Percentiles rank a stretch among this genome's conserved stretches.
phyloP scores from a whole-genome alignment of 805 yeast genomes.

The Starmerella vaccinii region DNA sequence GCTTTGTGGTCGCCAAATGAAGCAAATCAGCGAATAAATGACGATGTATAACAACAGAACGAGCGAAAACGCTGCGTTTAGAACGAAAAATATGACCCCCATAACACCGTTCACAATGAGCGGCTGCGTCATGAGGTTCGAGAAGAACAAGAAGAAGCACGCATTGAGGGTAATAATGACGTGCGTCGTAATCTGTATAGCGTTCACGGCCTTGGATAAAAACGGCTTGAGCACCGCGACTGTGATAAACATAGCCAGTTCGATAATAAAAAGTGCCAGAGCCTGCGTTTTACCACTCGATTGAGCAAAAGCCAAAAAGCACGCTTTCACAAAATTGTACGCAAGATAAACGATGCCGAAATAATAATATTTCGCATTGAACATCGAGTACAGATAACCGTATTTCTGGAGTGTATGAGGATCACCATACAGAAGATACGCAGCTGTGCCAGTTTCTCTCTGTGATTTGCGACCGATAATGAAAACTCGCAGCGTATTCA shows the following conservation, averaged over 20 bases:
- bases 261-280: constrained; percentile 62
- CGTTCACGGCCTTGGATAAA: constrained; percentile 72
- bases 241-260: constrained; percentile 55
- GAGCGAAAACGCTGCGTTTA: constrained; percentile 82
- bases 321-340: constrained; percentile 55
- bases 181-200: constrained; percentile 60
- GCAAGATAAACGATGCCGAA: constrained; percentile 58
- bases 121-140: constrained; percentile 73
- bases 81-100: constrained; percentile 83
- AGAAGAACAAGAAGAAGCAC: constrained; percentile 74
- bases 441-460: constrained; percentile 60
- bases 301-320: constrained; percentile 72
- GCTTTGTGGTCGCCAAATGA: constrained; percentile 62
- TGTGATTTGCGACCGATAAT: constrained; percentile 55
- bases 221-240: constrained; percentile 62
- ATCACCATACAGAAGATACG: constrained; percentile 78
- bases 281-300: constrained; percentile 73
- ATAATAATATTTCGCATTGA: constrained; percentile 70
- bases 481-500: constrained; percentile 57
- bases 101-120: constrained; percentile 69
- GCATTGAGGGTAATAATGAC: constrained; percentile 70
- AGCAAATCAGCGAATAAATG: constrained; percentile 42
- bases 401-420: constrained; percentile 59
- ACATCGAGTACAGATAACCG: constrained; percentile 87
- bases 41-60: constrained; percentile 61